phyloP scores from a whole-genome alignment of 2,329 filamentous ascomycete genomes.

The Berkeleyomyces basicola region DNA sequence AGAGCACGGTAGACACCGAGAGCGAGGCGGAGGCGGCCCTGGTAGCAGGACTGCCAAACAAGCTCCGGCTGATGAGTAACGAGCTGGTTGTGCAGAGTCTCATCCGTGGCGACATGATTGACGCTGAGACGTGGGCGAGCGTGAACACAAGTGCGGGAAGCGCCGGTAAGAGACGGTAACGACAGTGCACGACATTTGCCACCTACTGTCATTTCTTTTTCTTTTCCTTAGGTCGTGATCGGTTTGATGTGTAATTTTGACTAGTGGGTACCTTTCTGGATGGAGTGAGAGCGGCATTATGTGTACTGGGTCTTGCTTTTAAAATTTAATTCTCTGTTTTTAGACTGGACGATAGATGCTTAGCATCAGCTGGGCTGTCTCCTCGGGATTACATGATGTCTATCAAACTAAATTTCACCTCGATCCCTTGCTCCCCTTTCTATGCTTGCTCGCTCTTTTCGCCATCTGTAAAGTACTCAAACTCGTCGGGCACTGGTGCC shows the following conservation, averaged over 20 bases:
- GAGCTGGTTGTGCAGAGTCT: conserved; percentile 87
- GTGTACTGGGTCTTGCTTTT: neutral
- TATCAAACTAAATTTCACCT: neutral
- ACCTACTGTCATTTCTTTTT: neutral
- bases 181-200: neutral
- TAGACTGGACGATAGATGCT: neutral
- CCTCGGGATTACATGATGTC: neutral
- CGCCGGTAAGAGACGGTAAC: neutral
- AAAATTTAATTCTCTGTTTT: neutral
- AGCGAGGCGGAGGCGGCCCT: neutral
- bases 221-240: neutral
- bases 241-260: neutral
- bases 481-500: conserved; percentile 18
- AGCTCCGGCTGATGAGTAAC: conserved; percentile 55
- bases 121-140: conserved; percentile 31
- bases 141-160: neutral
- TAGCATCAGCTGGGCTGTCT: neutral
- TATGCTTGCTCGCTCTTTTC: neutral
- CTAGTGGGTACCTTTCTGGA: neutral
- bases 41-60: conserved; percentile 24
- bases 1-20: conserved; percentile 14
- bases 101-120: conserved; percentile 65
- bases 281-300: neutral
- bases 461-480: conserved; percentile 23
- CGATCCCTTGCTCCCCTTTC: neutral